Evolutionary conservation across 108 stramenopile species (phyloP), one percentile per base, ranked within the genome.

Genomic region (Skeletonema tropicum): DNA sequence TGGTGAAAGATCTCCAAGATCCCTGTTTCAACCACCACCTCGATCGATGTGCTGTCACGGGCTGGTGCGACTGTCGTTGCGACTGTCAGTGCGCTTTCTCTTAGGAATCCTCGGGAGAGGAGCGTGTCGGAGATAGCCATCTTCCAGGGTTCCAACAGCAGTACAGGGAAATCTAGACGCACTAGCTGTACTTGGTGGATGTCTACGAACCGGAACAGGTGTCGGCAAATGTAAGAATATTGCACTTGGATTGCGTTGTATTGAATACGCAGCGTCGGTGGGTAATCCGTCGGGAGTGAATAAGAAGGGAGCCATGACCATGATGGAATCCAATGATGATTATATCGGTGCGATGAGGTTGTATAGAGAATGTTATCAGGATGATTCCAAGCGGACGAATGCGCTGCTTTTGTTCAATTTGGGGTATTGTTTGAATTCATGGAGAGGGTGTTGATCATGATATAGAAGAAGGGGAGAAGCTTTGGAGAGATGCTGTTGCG

Each of bases 181-280:
- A 11, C 33, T 77, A 0, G 76, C 76, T 13, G 64, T 77, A 15
- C 38, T 77, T n/a, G 76, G 76, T 9, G 76, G 76, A 6, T 73
- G 71, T 57, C 17, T 77, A 2, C 63, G 76, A 26, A 77, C 76
- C 19, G 76, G 76, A 38, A 77, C 76, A 64, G 76, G 76, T 14
- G 72, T 77, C 0, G 30, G 39, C 7, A 65, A 73, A 15, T 55
- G 23, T 10, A 55, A 55, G 52, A 32, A 72, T 46, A 29, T 25
- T 17, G 25, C 68, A 32, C 21, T 52, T 29, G 62, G 64, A 62
- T 31, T 41, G 13, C 33, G 60, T 31, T 29, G 29, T 25, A 73
- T 64, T 57, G 66, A 73, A 14, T 68, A 52, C 25, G 33, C 52
- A 55, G 52, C 52, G 23, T 55, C 52, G 2, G 23, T 55, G 25